phyloP scores from a whole-genome alignment of 2,329 filamentous ascomycete species.

The Fusarium poae region DNA sequence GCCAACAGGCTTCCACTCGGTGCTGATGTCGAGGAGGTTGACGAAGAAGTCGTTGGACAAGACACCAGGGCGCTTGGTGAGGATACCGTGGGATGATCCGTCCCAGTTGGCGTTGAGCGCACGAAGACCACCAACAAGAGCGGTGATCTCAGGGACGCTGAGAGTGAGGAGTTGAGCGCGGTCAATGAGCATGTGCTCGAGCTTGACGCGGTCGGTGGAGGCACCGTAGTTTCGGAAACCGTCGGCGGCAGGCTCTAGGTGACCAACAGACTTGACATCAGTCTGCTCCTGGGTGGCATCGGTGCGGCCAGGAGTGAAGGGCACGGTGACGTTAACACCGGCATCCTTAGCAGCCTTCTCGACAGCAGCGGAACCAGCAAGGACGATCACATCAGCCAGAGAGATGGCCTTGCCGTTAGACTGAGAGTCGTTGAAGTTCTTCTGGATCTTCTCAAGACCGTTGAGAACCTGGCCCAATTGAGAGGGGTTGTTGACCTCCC shows the following conservation, averaged over 20 bases:
- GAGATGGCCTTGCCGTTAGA: slow-evolving; percentile 76
- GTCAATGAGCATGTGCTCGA: slow-evolving; percentile 80
- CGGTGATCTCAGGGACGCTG: slow-evolving; percentile 77
- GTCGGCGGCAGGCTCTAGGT: slow-evolving; percentile 77
- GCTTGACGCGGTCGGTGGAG: slow-evolving; percentile 69
- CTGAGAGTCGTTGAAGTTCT: slow-evolving; percentile 69
- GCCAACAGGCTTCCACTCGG: slow-evolving; percentile 67
- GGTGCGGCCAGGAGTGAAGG: slow-evolving; percentile 78
- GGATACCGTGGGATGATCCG: slow-evolving; percentile 74
- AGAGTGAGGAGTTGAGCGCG: slow-evolving; percentile 78
- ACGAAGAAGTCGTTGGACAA: slow-evolving; percentile 86
- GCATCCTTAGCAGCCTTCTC: slow-evolving; percentile 76
- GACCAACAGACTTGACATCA: slow-evolving; percentile 71
- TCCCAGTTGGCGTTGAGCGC: slow-evolving; percentile 78
- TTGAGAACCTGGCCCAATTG: slow-evolving; percentile 72
- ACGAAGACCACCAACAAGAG: slow-evolving; percentile 78
- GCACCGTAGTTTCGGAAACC: slow-evolving; percentile 85
- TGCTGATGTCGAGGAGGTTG: slow-evolving; percentile 79
- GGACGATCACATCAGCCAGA: slow-evolving; percentile 81
- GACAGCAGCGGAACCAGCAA: slow-evolving; percentile 75
- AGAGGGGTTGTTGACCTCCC: slow-evolving; percentile 80
- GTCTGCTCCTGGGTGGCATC: slow-evolving; percentile 81
- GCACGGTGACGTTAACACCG: slow-evolving; percentile 67
- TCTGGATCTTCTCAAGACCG: slow-evolving; percentile 74
- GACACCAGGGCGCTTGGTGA: slow-evolving; percentile 75